These are phyloP conservation scores for Phytophthora multivora DNA, from an alignment of 352 stramenopile species.

Conservation along the genomic window DNA sequence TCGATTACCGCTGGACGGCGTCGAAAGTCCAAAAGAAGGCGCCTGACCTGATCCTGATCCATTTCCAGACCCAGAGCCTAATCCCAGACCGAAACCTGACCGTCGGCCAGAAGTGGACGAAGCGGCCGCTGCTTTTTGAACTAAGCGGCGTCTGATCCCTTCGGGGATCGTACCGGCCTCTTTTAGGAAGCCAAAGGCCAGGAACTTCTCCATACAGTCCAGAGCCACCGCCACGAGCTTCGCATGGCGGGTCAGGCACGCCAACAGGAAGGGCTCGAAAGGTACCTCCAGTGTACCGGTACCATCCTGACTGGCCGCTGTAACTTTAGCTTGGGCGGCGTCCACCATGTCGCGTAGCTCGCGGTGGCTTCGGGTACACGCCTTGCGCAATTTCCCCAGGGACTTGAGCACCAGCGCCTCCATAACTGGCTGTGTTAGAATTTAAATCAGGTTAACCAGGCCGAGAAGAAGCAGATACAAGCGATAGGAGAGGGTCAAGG, in stretches of 20 bases:
- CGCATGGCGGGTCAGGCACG: constrained; percentile 72
- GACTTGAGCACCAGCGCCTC: constrained; percentile 74
- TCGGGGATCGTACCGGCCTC: constrained; percentile 69
- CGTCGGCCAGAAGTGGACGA: constrained; percentile 15
- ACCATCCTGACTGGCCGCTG: constrained; percentile 35
- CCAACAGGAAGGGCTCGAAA: constrained; percentile 77
- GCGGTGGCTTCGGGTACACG: constrained; percentile 70
- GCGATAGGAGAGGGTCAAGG: background rate
- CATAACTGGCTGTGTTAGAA: constrained; percentile 30
- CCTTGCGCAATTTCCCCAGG: constrained; percentile 80
- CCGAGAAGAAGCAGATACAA: background rate
- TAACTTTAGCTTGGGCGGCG: constrained; percentile 50
- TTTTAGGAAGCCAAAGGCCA: constrained; percentile 86
- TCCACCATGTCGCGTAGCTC: constrained; percentile 79
- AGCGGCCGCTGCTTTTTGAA: constrained; percentile 52
- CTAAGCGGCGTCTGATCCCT: constrained; percentile 62
- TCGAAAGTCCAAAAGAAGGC: constrained; percentile 14
- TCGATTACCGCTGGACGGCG: constrained; percentile 5
- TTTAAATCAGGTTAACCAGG: too few relatives aligned
- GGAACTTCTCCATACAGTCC: constrained; percentile 92
- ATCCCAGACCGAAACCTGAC: constrained; percentile 27
- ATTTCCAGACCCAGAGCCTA: constrained; percentile 9
- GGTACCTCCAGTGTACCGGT: constrained; percentile 48
- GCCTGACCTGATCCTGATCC: constrained; percentile 2
- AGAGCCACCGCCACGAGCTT: constrained; percentile 83